phyloP scores from a whole-genome alignment of 225 moss, liverwort and hornwort genomes.

The Neckera pumila region DNA sequence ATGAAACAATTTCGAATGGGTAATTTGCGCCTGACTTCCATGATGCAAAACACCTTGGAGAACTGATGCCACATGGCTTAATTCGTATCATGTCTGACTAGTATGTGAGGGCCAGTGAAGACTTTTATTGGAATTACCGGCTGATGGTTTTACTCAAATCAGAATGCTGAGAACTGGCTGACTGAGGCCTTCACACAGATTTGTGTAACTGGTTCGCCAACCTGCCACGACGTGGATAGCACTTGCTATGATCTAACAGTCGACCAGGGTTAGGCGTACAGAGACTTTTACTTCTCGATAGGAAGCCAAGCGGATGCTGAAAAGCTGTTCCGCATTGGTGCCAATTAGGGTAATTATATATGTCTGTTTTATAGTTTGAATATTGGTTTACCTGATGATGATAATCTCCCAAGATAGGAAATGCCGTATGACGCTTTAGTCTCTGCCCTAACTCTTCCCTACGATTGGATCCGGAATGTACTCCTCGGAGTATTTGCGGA shows the following conservation, averaged over 20 bases:
- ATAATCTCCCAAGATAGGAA: constrained; percentile 64
- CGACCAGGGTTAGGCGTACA: constrained; percentile 42
- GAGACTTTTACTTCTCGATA: constrained; percentile 20
- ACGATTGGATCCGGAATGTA: neutral
- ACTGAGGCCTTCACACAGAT: constrained; percentile 3
- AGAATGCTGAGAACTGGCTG: constrained; percentile 33
- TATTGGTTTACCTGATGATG: neutral
- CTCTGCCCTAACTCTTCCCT: neutral
- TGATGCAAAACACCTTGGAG: constrained; percentile 64
- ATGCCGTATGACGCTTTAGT: constrained; percentile 51
- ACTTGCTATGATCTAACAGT: constrained; percentile 9
- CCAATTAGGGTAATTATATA: constrained; percentile 25
- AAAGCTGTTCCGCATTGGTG: constrained; percentile 17
- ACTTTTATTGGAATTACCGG: constrained; percentile 42
- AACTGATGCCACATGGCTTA: constrained; percentile 12
- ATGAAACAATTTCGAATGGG: constrained; percentile 37
- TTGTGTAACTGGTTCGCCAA: neutral
- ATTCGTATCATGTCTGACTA: no score
- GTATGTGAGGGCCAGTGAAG: constrained; percentile 11
- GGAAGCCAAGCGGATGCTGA: constrained; percentile 28
- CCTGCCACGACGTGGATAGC: constrained; percentile 50
- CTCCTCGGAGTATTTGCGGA: neutral
- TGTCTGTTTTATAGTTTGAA: no score
- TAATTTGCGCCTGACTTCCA: constrained; percentile 59
- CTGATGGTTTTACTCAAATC: neutral